Base-by-base conservation (phyloP, 2,329 filamentous ascomycete genomes). In the Monilinia fructicola region DNA sequence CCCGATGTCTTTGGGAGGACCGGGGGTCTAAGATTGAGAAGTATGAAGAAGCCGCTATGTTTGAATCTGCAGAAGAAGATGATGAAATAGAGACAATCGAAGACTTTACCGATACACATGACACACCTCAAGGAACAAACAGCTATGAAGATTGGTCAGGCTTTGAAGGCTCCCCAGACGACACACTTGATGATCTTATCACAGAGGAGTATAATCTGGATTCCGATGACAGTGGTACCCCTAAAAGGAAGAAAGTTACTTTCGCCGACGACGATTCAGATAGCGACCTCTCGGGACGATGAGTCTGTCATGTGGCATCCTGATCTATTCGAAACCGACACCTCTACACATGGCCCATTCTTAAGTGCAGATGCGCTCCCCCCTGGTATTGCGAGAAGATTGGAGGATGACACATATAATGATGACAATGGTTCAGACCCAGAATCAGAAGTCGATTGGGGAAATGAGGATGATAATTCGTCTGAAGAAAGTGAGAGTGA, bases 1-100 rank as follows among this genome's bases (percentile, higher is more conserved):
- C 86, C 90, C 71, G 86, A 54, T 63, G 58, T 91, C 82, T 86
- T 94, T 66, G 85, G 90, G 74, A 86, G 88, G 82, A 84, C 87
- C 81, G 91, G 95, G 91, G 93, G 80, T 84, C 62, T 42, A 38
- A 28, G 28, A 28, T 50, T 35, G 54, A 59, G 31, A 44, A 65
- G 54, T 58, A 64, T 28, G 62, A 64, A 64, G 62, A 64, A 48
- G 62, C 87, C 77, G 86, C 89, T 72, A 91, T 93, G 69, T 81
- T 91, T 67, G 79, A 78, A 16, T 78, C 80, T 9, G 81, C 81
- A 69, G 78, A 79, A 56, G 78, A 78, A 40, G 62, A 64, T 21
- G 62, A 64, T 26, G 62, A 64, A 40, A 10, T 64, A 6, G 28
- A 66, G 35, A 64, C 62, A 14, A 28, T 58, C 10, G 38, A 64